A percentile compares a stretch with the other conserved stretches of the same genome.
phyloP scores from a whole-genome alignment of 805 yeast species.

The Yarrowia sp. region DNA sequence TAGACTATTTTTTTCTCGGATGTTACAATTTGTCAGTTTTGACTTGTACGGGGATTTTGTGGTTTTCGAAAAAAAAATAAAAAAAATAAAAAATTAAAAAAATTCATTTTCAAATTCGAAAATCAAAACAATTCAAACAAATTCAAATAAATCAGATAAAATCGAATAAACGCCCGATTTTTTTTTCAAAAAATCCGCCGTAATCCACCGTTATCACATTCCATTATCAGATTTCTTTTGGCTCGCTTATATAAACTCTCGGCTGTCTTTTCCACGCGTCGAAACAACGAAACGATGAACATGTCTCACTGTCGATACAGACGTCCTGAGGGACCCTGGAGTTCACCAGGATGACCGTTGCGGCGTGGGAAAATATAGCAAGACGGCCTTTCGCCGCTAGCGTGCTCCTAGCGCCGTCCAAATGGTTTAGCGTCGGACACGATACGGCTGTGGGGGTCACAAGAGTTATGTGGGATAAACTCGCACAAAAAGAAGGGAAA shows the following conservation, averaged over 20 bases:
- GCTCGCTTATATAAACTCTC: conserved; percentile 33
- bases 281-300: neutral
- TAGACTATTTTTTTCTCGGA: no score
- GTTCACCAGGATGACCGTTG: no score
- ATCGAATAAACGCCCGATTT: no score
- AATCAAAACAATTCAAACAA: no score
- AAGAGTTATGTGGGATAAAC: neutral
- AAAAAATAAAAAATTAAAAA: neutral
- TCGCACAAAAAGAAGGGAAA: neutral
- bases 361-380: neutral
- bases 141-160: no score
- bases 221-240: conserved; percentile 17
- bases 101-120: no score
- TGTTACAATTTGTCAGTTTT: no score
- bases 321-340: no score
- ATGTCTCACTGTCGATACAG: neutral
- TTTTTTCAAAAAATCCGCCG: no score
- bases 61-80: neutral
- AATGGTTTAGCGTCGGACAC: neutral
- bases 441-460: conserved; percentile 26
- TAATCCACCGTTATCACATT: no score
- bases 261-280: conserved; percentile 33
- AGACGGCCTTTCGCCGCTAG: no score
- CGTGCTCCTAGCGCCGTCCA: neutral
- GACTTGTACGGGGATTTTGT: neutral